These are phyloP conservation scores for Sclerotinia trifoliorum DNA, from an alignment of 2,329 filamentous ascomycete species.

Conservation along the genomic window DNA sequence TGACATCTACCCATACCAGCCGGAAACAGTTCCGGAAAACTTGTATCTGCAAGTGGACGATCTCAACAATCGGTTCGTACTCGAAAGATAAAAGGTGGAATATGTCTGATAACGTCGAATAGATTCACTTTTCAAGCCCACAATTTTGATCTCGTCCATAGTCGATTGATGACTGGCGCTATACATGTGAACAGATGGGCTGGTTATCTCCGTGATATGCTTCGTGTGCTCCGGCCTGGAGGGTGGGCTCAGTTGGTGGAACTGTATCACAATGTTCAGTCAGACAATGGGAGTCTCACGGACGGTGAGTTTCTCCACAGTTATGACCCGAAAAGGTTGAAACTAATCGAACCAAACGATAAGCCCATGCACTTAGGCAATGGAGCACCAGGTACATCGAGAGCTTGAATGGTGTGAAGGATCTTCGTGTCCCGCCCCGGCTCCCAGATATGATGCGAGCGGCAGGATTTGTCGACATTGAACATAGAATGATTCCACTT, in stretches of 20 bases:
- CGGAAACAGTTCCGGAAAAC: slow-evolving; percentile 63
- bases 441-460: slow-evolving; percentile 44
- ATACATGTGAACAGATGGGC: slow-evolving; percentile 60
- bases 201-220: slow-evolving; percentile 73
- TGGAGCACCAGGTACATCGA: slow-evolving; percentile 67
- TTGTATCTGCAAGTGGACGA: slow-evolving; percentile 64
- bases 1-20: slow-evolving; percentile 69
- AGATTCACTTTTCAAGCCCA: slow-evolving; percentile 67
- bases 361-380: slow-evolving; percentile 61
- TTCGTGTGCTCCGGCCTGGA: slow-evolving; percentile 66
- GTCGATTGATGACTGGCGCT: slow-evolving; percentile 35
- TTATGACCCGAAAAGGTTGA: neutral
- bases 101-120: slow-evolving; percentile 13
- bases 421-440: slow-evolving; percentile 62
- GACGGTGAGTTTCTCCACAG: slow-evolving; percentile 47
- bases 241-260: slow-evolving; percentile 92
- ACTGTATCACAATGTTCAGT: slow-evolving; percentile 81
- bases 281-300: slow-evolving; percentile 75
- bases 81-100: neutral
- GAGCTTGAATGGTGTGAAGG: slow-evolving; percentile 62
- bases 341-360: slow-evolving; percentile 10
- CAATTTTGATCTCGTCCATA: slow-evolving; percentile 82
- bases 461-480: slow-evolving; percentile 66
- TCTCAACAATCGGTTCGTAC: slow-evolving; percentile 59
- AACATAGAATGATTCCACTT: slow-evolving; percentile 62